phyloP scores from a whole-genome alignment of 805 yeast genomes.

The Ogataea philodendri region DNA sequence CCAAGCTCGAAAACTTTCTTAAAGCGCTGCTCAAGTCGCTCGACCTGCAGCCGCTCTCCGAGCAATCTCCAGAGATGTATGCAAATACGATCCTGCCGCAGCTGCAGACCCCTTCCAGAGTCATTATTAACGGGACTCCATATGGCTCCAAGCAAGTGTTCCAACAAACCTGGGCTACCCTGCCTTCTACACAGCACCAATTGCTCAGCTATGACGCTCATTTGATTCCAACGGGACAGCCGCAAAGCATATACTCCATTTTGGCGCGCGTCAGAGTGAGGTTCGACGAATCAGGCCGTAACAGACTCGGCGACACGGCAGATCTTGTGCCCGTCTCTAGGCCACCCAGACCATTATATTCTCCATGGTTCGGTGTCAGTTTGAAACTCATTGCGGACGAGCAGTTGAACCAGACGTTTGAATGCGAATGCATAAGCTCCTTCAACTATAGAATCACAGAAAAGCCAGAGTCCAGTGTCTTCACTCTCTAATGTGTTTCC shows the following conservation, averaged over 20 bases:
- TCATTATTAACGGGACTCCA: slow-evolving; percentile 60
- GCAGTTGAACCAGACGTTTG: slow-evolving; percentile 35
- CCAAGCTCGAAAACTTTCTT: slow-evolving; percentile 26
- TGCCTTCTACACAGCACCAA: slow-evolving; percentile 60
- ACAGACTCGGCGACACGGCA: slow-evolving; percentile 62
- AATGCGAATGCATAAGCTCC: slow-evolving; percentile 51
- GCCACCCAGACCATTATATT: slow-evolving; percentile 54
- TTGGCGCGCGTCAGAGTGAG: slow-evolving; percentile 55
- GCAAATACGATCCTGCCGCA: slow-evolving; percentile 40
- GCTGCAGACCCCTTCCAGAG: slow-evolving; percentile 49
- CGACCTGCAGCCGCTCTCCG: slow-evolving; percentile 22
- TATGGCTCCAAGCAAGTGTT: slow-evolving; percentile 49
- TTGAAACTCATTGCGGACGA: slow-evolving; percentile 61
- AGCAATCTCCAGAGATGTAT: slow-evolving; percentile 22
- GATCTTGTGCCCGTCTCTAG: slow-evolving; percentile 39
- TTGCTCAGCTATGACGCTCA: slow-evolving; percentile 66
- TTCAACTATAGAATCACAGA: slow-evolving; percentile 66
- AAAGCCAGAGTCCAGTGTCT: slow-evolving; percentile 53
- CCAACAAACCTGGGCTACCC: slow-evolving; percentile 55
- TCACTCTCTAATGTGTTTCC: slow-evolving; percentile 14
- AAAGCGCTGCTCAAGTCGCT: slow-evolving; percentile 27
- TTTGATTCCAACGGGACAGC: slow-evolving; percentile 45
- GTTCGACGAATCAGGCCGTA: slow-evolving; percentile 74
- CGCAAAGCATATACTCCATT: slow-evolving; percentile 35
- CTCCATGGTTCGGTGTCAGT: slow-evolving; percentile 69